Conservation (phyloP, 2,329 filamentous ascomycete genomes). For the Colletotrichum horii region DNA sequence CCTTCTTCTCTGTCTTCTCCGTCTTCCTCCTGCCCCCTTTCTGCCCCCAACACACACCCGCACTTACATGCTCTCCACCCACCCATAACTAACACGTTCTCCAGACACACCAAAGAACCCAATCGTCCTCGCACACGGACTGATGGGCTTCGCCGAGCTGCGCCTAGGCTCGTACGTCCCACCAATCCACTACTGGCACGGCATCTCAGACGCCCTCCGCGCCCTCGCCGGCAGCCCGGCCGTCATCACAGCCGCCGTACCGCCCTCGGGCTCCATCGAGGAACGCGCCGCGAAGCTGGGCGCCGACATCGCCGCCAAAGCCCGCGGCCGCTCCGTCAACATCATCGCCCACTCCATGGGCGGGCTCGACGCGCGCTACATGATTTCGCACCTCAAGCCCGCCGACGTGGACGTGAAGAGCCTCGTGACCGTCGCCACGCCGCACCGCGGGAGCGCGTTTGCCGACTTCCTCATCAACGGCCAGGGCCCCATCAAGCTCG, state of each 20-base stretch:
- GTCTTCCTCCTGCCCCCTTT: neutral
- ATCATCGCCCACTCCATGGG: conserved; percentile 77
- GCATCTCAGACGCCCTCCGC: conserved; percentile 63
- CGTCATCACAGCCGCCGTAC: conserved; percentile 66
- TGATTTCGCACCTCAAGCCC: conserved; percentile 63
- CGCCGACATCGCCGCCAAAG: conserved; percentile 53
- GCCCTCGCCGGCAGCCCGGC: conserved; percentile 56
- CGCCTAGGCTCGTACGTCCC: conserved; percentile 56
- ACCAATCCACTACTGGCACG: conserved; percentile 67
- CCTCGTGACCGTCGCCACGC: conserved; percentile 60
- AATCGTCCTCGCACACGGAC: conserved; percentile 69
- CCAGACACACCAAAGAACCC: conserved; percentile 63
- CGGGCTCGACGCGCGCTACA: conserved; percentile 68
- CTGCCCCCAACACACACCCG: neutral
- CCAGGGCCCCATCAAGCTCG: conserved; percentile 54
- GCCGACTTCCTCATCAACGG: conserved; percentile 58
- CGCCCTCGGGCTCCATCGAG: conserved; percentile 65
- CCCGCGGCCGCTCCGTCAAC: conserved; percentile 67
- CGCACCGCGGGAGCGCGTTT: conserved; percentile 58
- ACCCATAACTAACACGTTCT: conserved; percentile 17
- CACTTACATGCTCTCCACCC: neutral
- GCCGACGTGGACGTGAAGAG: conserved; percentile 51
- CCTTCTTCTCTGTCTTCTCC: neutral
- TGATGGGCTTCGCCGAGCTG: conserved; percentile 68
- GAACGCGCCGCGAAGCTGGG: conserved; percentile 64